Evolutionary conservation across 2,329 filamentous ascomycete genomes (phyloP).

Genomic region (Penicillium sp.): DNA sequence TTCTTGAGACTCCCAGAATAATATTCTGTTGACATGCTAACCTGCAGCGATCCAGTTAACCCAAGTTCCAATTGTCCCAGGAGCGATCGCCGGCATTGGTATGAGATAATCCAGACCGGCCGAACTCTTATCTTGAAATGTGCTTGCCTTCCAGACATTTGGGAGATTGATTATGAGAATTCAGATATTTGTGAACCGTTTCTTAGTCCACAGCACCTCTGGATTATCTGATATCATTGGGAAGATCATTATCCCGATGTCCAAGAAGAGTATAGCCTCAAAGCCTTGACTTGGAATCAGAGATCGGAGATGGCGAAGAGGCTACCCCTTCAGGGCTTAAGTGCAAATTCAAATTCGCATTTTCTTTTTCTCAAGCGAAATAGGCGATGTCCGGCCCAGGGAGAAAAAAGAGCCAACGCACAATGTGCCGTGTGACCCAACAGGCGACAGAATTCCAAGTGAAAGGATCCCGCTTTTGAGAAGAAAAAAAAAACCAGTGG

Average conservation of each 20-base stretch:
- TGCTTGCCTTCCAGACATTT: background rate
- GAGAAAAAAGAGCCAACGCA: background rate
- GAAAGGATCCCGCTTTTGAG: background rate
- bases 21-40: background rate
- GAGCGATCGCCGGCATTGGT: background rate
- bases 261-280: background rate
- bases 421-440: background rate
- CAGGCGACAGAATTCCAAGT: background rate
- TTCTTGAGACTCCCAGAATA: background rate
- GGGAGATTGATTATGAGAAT: background rate
- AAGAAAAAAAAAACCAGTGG: constrained; percentile 14
- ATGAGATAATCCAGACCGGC: background rate
- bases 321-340: background rate
- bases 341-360: background rate
- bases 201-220: background rate
- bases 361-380: background rate
- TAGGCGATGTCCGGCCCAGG: background rate
- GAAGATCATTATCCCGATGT: background rate
- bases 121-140: background rate
- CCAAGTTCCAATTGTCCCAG: background rate
- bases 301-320: background rate
- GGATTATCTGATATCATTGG: background rate
- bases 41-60: background rate
- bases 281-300: background rate
- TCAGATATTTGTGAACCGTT: background rate